Evolutionary conservation across 257 asterid species (phyloP).

Genomic region (Lavandula angustifolia): DNA sequence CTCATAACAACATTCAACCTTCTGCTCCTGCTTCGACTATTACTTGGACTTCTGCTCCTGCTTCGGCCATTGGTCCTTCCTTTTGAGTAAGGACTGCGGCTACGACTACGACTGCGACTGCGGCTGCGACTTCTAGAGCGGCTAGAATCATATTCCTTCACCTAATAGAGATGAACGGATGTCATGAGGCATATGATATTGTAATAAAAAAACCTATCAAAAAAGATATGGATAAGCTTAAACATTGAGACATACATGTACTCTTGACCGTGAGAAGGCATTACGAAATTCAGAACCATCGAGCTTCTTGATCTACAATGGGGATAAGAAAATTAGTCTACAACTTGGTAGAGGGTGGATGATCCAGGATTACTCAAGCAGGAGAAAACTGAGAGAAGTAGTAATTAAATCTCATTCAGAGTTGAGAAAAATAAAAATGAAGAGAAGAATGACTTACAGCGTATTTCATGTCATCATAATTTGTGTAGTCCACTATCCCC

Average conservation of each 20-base stretch:
- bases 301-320: conserved; percentile 78
- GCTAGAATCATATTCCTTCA: conserved; percentile 82
- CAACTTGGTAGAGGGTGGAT: conserved; percentile 15
- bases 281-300: conserved; percentile 92
- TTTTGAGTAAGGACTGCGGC: conserved; percentile 59
- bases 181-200: not conserved
- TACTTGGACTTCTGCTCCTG: conserved; percentile 65
- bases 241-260: conserved; percentile 53
- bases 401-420: not conserved
- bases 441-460: conserved; percentile 56
- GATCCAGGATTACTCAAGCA: conserved; percentile 10
- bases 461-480: conserved; percentile 83
- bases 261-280: conserved; percentile 79
- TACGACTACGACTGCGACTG: conserved; percentile 57
- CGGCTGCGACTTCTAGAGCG: conserved; percentile 73
- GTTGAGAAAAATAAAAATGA: not conserved
- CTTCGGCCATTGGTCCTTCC: conserved; percentile 71
- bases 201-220: not conserved
- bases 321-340: conserved; percentile 18
- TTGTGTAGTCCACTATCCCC: conserved; percentile 91
- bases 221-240: not conserved
- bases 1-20: conserved; percentile 44
- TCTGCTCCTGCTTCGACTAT: conserved; percentile 83
- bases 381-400: not conserved
- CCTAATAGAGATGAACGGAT: conserved; percentile 46